phyloP scores from a whole-genome alignment of 1,139 yeast species.

The Saccharomyces hybrid region DNA sequence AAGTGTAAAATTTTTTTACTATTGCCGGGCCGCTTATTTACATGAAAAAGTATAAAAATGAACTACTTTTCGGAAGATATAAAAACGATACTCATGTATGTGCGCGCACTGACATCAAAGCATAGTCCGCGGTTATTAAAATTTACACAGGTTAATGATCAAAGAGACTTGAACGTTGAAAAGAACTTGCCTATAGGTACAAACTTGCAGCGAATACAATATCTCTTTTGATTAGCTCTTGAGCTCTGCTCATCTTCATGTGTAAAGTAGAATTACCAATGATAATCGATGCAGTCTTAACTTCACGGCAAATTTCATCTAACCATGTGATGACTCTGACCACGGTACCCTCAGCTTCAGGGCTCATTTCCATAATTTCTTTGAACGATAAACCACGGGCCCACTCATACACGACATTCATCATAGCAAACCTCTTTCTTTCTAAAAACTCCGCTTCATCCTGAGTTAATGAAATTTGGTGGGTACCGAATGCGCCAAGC shows the following conservation, averaged over 20 bases:
- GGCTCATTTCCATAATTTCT: slow-evolving; percentile 80
- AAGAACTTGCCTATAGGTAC: no score
- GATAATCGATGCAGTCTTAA: slow-evolving; percentile 86
- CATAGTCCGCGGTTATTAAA: no score
- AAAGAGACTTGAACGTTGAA: no score
- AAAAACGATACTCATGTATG: no score
- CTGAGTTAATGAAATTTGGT: slow-evolving; percentile 67
- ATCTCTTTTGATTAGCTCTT: slow-evolving; percentile 90
- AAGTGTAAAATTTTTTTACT: no score
- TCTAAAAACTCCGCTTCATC: slow-evolving; percentile 85
- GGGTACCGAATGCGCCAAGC: slow-evolving; percentile 52
- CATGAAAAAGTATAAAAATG: no score
- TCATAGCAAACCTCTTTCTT: slow-evolving; percentile 77
- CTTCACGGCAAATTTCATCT: slow-evolving; percentile 93
- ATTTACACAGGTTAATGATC: no score
- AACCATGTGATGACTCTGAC: slow-evolving; percentile 93
- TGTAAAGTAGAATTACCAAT: slow-evolving; percentile 89
- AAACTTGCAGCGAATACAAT: slow-evolving; percentile 95
- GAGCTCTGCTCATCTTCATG: slow-evolving; percentile 85
- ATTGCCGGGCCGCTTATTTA: no score
- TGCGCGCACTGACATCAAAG: no score
- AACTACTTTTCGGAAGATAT: no score
- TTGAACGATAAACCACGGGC: slow-evolving; percentile 90
- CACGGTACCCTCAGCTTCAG: slow-evolving; percentile 93
- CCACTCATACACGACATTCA: slow-evolving; percentile 97